These are phyloP conservation scores for Emericellopsis cladophorae DNA, from an alignment of 2,329 filamentous ascomycete species.

Conservation along the genomic window DNA sequence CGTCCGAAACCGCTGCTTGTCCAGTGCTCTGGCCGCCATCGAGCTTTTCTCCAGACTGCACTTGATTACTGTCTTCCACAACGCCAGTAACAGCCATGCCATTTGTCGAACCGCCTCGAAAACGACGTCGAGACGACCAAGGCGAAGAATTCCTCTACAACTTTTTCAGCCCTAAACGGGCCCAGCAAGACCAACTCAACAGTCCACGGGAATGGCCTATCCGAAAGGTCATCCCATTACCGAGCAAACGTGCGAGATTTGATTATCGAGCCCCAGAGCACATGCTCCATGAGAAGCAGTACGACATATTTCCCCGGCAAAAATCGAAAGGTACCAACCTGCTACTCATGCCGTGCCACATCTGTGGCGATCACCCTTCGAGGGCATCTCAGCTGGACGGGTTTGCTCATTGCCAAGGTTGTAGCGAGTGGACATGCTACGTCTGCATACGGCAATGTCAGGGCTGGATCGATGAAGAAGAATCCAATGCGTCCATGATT, in stretches of 20 bases:
- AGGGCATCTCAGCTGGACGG: conserved; percentile 54
- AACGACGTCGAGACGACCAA: conserved; percentile 18
- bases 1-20: too few species aligned
- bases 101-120: conserved; percentile 20
- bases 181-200: conserved; percentile 12
- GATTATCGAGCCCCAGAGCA: conserved; percentile 4
- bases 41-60: too few species aligned
- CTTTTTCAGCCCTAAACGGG: conserved; percentile 12
- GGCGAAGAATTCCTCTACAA: conserved; percentile 8
- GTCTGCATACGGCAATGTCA: conserved; percentile 55
- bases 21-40: too few species aligned
- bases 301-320: background rate
- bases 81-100: conserved; percentile 15
- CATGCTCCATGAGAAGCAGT: background rate
- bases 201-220: conserved; percentile 7
- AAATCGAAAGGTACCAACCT: conserved; percentile 1
- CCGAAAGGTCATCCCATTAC: conserved; percentile 16
- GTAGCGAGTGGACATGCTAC: conserved; percentile 50
- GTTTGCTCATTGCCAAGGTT: conserved; percentile 51
- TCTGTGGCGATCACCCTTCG: conserved; percentile 53
- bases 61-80: too few species aligned
- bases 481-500: conserved; percentile 5
- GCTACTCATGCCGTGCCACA: conserved; percentile 45
- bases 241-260: conserved; percentile 15
- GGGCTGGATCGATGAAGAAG: conserved; percentile 24